phyloP scores from a whole-genome alignment of 345 rosid species.

The Salix udensis region DNA sequence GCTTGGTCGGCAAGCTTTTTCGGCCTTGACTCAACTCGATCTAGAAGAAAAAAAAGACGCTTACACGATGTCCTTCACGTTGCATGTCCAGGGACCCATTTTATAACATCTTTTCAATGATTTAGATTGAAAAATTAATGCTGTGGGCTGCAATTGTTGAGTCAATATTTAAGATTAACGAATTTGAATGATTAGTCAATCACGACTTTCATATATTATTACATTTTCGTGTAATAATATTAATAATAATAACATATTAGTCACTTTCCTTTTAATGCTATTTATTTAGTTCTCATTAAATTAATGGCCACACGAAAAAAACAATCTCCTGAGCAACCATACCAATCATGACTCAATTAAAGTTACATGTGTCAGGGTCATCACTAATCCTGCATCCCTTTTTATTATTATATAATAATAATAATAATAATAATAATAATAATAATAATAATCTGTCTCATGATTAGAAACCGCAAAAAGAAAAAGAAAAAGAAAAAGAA shows the following conservation, averaged over 20 bases:
- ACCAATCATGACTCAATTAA: not conserved
- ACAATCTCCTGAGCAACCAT: not conserved
- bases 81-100: not conserved
- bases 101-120: not conserved
- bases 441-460: constrained; percentile 26
- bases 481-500: not conserved
- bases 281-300: not conserved
- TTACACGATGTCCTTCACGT: not conserved
- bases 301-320: not conserved
- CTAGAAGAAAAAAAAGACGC: not conserved
- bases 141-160: not conserved
- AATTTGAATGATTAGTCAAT: no score
- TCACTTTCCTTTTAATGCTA: no score
- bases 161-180: no score
- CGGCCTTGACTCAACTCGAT: constrained; percentile 15
- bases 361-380: constrained; percentile 23
- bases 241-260: no score
- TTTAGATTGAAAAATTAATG: not conserved
- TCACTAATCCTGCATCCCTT: constrained; percentile 4
- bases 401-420: not conserved
- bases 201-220: not conserved
- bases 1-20: constrained; percentile 12
- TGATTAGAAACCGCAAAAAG: constrained; percentile 19
- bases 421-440: not conserved
- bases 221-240: no score